Conservation (phyloP, 768 basidiomycete genomes). For the Suillus paluster region DNA sequence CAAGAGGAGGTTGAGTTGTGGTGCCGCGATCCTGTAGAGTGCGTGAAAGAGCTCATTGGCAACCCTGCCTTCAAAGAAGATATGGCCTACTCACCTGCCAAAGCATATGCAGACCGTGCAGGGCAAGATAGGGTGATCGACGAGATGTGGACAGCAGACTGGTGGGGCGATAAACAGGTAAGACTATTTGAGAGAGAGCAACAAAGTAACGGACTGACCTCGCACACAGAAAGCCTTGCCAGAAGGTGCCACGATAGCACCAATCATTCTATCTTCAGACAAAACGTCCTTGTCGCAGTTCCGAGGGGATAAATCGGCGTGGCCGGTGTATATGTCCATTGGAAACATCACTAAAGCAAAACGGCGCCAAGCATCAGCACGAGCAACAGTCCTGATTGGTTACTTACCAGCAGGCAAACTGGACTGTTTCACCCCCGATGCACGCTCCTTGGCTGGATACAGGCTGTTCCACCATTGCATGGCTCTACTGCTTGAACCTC, state of each 20-base stretch:
- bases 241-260: slow-evolving; percentile 15
- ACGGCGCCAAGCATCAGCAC: slow-evolving; percentile 11
- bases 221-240: slow-evolving; percentile 9
- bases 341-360: slow-evolving; percentile 26
- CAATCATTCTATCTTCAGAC: slow-evolving; percentile 38
- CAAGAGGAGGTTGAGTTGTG: slow-evolving; percentile 30
- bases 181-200: neutral
- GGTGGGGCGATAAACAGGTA: slow-evolving; percentile 29
- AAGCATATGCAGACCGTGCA: slow-evolving; percentile 11
- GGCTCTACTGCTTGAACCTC: slow-evolving; percentile 16
- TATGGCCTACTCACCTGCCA: slow-evolving; percentile 11
- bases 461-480: slow-evolving; percentile 28
- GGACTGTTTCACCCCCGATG: slow-evolving; percentile 9
- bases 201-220: neutral
- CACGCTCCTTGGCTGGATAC: slow-evolving; percentile 17
- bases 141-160: slow-evolving; percentile 30
- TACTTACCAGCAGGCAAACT: slow-evolving; percentile 11
- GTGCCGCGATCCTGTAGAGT: slow-evolving; percentile 21
- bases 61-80: slow-evolving; percentile 25
- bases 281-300: slow-evolving; percentile 48
- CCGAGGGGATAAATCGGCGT: slow-evolving; percentile 33
- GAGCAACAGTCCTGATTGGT: slow-evolving; percentile 14
- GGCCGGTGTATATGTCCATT: slow-evolving; percentile 32
- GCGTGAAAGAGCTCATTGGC: slow-evolving; percentile 32
- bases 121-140: slow-evolving; percentile 8